Conservation (phyloP, 2,329 filamentous ascomycete species). For the Aspergillus pseudoviridinutans region DNA sequence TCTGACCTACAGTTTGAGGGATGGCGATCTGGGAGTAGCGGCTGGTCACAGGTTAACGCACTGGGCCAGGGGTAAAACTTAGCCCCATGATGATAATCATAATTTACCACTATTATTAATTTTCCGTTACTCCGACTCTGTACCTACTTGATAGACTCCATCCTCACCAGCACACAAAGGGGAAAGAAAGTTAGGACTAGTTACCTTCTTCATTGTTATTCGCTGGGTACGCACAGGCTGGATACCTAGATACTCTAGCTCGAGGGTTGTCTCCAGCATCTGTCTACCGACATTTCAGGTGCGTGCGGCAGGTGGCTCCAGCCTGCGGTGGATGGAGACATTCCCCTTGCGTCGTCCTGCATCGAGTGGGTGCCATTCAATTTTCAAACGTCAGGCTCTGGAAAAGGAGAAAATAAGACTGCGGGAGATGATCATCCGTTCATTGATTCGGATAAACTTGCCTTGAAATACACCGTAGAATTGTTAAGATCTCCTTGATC, state of each 20-base stretch:
- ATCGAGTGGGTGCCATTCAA: background rate
- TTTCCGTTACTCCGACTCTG: background rate
- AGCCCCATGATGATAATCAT: background rate
- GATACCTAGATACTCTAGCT: background rate
- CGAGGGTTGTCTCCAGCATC: background rate
- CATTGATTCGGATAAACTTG: background rate
- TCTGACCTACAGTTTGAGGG: background rate
- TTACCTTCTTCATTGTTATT: background rate
- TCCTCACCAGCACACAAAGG: background rate
- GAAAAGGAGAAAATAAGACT: background rate
- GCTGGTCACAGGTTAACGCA: conserved; percentile 9
- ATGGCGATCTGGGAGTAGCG: background rate
- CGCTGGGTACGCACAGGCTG: background rate
- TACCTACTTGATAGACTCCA: background rate
- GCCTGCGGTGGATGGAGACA: conserved; percentile 7
- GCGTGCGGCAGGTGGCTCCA: conserved; percentile 15
- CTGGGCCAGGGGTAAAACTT: conserved; percentile 22
- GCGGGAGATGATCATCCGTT: background rate
- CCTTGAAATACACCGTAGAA: background rate
- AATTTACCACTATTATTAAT: background rate
- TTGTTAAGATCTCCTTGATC: background rate
- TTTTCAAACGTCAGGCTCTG: background rate
- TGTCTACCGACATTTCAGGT: background rate
- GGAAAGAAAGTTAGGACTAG: background rate
- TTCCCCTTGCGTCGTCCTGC: conserved; percentile 21